phyloP scores from a whole-genome alignment of 305 asterid genomes.

The Solanum hybrid region DNA sequence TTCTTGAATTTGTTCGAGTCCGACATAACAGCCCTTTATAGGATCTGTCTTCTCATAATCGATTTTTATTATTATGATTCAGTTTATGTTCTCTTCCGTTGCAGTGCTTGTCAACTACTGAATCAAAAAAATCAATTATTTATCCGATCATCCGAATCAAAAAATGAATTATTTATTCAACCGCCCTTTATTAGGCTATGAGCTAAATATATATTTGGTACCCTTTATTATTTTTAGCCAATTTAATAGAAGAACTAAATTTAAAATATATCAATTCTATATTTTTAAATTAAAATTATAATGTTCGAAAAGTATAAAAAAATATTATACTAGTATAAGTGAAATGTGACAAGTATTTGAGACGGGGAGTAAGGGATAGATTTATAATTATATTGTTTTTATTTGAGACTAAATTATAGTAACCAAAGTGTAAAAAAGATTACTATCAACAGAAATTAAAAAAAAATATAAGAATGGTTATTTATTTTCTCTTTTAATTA shows the following conservation, averaged over 20 bases:
- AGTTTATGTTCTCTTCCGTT: background rate
- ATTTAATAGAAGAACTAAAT: background rate
- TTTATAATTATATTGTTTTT: background rate
- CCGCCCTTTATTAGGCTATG: background rate
- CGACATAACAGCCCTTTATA: background rate
- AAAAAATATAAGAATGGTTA: background rate
- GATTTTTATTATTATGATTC: background rate
- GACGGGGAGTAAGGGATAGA: background rate
- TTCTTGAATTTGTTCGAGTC: background rate
- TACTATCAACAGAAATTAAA: background rate
- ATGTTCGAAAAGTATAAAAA: background rate
- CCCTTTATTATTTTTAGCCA: background rate
- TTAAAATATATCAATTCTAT: background rate
- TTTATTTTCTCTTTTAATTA: background rate
- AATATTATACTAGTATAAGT: background rate
- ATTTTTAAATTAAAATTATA: background rate
- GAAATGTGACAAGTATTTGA: background rate
- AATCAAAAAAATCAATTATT: too few relatives aligned
- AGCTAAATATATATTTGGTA: background rate
- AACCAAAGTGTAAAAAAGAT: background rate
- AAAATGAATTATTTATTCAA: too few relatives aligned
- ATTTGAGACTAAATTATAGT: background rate
- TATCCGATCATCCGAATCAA: too few relatives aligned
- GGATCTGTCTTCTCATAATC: too few relatives aligned
- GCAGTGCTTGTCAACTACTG: too few relatives aligned